Evolutionary conservation across 805 yeast genomes (phyloP).

Genomic region (Candida tammaniensis): DNA sequence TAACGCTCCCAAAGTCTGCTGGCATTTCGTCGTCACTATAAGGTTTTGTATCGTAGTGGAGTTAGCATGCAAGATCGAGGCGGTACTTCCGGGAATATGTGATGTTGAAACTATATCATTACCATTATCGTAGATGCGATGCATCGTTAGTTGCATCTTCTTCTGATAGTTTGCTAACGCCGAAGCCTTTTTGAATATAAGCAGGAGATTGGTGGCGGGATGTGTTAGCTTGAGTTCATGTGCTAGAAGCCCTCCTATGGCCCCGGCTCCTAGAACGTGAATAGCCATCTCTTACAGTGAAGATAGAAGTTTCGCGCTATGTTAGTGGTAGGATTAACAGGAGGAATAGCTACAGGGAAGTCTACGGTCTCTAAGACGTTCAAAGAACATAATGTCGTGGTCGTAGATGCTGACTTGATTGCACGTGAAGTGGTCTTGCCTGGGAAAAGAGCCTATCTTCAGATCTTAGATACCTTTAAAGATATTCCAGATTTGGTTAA

Average conservation of each 20-base stretch:
- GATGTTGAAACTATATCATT: too few species aligned
- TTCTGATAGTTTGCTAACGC: too few species aligned
- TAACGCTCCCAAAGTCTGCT: constrained; percentile 66
- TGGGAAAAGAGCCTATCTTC: constrained; percentile 65
- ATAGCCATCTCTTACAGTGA: constrained; percentile 2
- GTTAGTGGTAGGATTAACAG: constrained; percentile 94
- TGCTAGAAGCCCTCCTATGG: constrained; percentile 14
- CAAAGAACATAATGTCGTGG: constrained; percentile 47
- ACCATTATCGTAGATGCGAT: too few species aligned
- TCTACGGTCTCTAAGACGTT: constrained; percentile 77
- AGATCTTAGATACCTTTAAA: constrained; percentile 61
- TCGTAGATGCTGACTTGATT: constrained; percentile 88
- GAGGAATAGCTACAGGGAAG: constrained; percentile 97
- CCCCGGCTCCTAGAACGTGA: constrained; percentile 14
- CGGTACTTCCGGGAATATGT: too few species aligned
- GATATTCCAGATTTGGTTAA: constrained; percentile 50
- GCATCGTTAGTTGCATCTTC: too few species aligned
- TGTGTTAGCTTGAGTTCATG: constrained; percentile 8
- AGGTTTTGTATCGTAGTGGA: too few species aligned
- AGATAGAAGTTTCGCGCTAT: constrained; percentile 30
- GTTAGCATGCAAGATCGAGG: too few species aligned
- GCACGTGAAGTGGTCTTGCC: constrained; percentile 87
- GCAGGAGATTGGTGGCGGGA: too few species aligned
- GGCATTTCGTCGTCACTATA: constrained; percentile 77
- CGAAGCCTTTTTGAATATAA: too few species aligned